A percentile compares a stretch with the other conserved stretches of the same genome.
Evolutionary conservation across 2,329 filamentous ascomycete genomes (phyloP).

Genomic region (Phialophora chinensis): DNA sequence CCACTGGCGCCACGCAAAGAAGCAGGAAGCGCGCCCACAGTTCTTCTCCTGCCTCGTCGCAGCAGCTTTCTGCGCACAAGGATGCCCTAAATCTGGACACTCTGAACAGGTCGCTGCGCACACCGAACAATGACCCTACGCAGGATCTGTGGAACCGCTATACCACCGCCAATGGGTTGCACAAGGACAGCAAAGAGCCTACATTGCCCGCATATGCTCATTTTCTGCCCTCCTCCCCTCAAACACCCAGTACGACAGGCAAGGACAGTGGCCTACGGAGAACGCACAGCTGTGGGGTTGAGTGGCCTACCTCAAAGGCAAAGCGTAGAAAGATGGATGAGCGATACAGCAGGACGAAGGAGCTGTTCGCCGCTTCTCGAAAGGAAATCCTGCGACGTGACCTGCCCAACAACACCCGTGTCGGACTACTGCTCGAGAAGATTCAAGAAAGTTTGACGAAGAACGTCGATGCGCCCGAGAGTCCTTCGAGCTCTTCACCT

Average conservation of each 20-base stretch:
- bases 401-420: slow-evolving; percentile 52
- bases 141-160: slow-evolving; percentile 80
- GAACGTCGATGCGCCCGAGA: slow-evolving; percentile 39
- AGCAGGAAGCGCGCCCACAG: slow-evolving; percentile 73
- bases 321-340: slow-evolving; percentile 69
- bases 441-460: slow-evolving; percentile 61
- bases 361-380: slow-evolving; percentile 50
- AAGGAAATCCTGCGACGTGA: slow-evolving; percentile 49
- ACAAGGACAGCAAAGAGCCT: slow-evolving; percentile 53
- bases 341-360: slow-evolving; percentile 54
- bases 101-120: slow-evolving; percentile 65
- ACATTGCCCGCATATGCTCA: slow-evolving; percentile 66
- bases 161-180: slow-evolving; percentile 58
- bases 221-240: slow-evolving; percentile 73
- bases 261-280: slow-evolving; percentile 63
- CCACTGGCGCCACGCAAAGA: slow-evolving; percentile 54
- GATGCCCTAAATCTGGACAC: slow-evolving; percentile 63
- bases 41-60: slow-evolving; percentile 70
- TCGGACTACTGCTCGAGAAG: slow-evolving; percentile 68
- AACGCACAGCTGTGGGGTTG: slow-evolving; percentile 70
- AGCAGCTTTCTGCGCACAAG: slow-evolving; percentile 48
- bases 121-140: slow-evolving; percentile 73
- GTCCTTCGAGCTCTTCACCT: slow-evolving; percentile 53
- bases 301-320: slow-evolving; percentile 66
- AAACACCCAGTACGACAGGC: slow-evolving; percentile 60